Evolutionary conservation across 805 yeast genomes (phyloP), one percentile per base, ranked within the genome.

Genomic region (Candida succiphila): DNA sequence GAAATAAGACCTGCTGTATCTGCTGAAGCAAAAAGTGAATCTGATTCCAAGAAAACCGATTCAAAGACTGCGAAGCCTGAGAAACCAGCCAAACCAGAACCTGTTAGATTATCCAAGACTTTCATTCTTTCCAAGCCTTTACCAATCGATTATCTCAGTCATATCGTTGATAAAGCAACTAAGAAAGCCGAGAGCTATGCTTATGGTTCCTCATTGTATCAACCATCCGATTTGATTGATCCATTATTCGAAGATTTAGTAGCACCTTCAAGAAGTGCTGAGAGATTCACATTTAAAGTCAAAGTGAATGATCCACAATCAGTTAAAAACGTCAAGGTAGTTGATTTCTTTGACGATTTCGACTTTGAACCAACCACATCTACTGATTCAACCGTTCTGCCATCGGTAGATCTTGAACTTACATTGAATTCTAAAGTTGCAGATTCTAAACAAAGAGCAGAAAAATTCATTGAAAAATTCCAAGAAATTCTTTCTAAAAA

Each of bases 241-340:
- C 69, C 78, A 5, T 40, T 68, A 5, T 77, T 79, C 43, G 88
- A 79, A 44, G 72, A 64, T 13, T 48, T 79, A 35, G 44, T 76
- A 34, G 67, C 75, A 0, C 70, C 73, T 18, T 43, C 65, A 21
- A 44, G 54, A 36, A 58, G 51, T 32, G 43, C 60, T 2, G 67
- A 58, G 32, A 67, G 78, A 47, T 75, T 72, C 51, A 36, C 29
- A 8, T 39, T 48, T 14, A 44, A 43, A 10, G 52, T 63, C 31
- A 45, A 43, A n/a, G 44, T 60, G 17, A 56, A 56, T 17, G n/a
- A n/a, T n/a, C n/a, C n/a, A n/a, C 38, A 44, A 21, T 35, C 53
- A 4, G 27, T 48, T 5, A 25, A 31, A 21, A 3, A 16, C 3
- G 30, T 42, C 4, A 39, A 25, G n/a, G 19, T 17, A 5, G 33